Percentiles rank a stretch among this genome's conserved stretches.
phyloP scores from a whole-genome alignment of 2,329 filamentous ascomycete species.

The Podosphaera fusca region DNA sequence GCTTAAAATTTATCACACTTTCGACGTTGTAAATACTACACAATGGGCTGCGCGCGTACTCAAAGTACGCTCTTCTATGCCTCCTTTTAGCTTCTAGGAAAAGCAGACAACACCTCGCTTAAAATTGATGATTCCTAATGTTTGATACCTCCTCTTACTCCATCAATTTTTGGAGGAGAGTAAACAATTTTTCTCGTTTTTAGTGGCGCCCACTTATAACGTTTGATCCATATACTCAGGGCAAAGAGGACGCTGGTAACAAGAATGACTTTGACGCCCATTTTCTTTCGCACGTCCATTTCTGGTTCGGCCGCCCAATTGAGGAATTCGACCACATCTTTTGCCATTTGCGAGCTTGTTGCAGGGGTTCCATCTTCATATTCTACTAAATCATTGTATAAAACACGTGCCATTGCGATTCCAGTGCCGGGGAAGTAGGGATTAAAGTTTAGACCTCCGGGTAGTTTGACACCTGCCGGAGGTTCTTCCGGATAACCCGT shows the following conservation, averaged over 20 bases:
- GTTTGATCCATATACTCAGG: conserved; percentile 90
- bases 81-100: not conserved
- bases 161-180: conserved; percentile 37
- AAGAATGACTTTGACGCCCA: conserved; percentile 90
- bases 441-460: conserved; percentile 95
- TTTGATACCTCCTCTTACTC: not conserved
- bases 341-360: conserved; percentile 96
- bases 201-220: conserved; percentile 95
- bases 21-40: not conserved
- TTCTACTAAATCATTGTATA: conserved; percentile 92
- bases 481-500: conserved; percentile 95
- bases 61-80: not conserved
- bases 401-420: conserved; percentile 95
- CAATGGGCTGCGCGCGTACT: not conserved
- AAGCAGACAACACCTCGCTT: not conserved
- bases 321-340: conserved; percentile 95
- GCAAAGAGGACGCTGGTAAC: conserved; percentile 60
- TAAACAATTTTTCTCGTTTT: conserved; percentile 91
- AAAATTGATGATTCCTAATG: not conserved
- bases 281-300: conserved; percentile 98
- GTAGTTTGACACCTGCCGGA: conserved; percentile 68
- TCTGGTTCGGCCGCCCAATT: conserved; percentile 98
- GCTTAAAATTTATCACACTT: not conserved
- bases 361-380: conserved; percentile 94
- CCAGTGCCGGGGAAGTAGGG: conserved; percentile 98